phyloP scores from a whole-genome alignment of 2,329 filamentous ascomycete genomes.

The Epichloe uncinata region DNA sequence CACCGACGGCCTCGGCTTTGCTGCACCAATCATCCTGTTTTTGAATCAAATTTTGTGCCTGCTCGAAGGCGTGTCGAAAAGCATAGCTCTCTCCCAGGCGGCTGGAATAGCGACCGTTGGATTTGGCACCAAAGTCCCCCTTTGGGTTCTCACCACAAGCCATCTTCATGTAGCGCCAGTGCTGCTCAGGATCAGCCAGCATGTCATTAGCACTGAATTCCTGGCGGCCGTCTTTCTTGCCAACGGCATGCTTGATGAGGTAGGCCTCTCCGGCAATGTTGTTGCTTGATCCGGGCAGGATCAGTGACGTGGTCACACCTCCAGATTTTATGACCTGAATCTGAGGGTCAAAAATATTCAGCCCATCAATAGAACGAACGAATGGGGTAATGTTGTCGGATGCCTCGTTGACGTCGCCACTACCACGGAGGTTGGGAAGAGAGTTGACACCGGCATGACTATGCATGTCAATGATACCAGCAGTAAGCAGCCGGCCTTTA shows the following conservation, averaged over 20 bases:
- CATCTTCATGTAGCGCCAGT: slow-evolving; percentile 65
- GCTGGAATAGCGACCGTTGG: slow-evolving; percentile 37
- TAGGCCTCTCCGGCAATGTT: slow-evolving; percentile 62
- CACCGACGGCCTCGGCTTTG: slow-evolving; percentile 35
- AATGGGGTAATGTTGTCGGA: slow-evolving; percentile 53
- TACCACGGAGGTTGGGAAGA: slow-evolving; percentile 41
- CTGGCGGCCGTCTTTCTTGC: slow-evolving; percentile 41
- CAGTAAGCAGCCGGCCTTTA: slow-evolving; percentile 46
- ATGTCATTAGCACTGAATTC: slow-evolving; percentile 52
- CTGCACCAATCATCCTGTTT: slow-evolving; percentile 57
- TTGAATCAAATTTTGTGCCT: slow-evolving; percentile 41
- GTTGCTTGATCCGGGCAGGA: slow-evolving; percentile 57
- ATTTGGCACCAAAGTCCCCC: slow-evolving; percentile 33
- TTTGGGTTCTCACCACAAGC: slow-evolving; percentile 61
- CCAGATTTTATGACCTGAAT: slow-evolving; percentile 58
- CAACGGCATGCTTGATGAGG: slow-evolving; percentile 54
- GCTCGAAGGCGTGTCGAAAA: slow-evolving; percentile 53
- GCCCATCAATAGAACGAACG: slow-evolving; percentile 51
- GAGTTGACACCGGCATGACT: slow-evolving; percentile 48
- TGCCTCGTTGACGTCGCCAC: slow-evolving; percentile 49
- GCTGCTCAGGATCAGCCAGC: slow-evolving; percentile 51
- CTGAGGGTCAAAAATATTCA: slow-evolving; percentile 51
- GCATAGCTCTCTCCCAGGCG: slow-evolving; percentile 57
- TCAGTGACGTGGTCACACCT: slow-evolving; percentile 53
- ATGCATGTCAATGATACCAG: slow-evolving; percentile 61